A percentile compares a stretch with the other conserved stretches of the same genome.
phyloP scores from a whole-genome alignment of 345 rosid species.

The Schrenkiella parvula region DNA sequence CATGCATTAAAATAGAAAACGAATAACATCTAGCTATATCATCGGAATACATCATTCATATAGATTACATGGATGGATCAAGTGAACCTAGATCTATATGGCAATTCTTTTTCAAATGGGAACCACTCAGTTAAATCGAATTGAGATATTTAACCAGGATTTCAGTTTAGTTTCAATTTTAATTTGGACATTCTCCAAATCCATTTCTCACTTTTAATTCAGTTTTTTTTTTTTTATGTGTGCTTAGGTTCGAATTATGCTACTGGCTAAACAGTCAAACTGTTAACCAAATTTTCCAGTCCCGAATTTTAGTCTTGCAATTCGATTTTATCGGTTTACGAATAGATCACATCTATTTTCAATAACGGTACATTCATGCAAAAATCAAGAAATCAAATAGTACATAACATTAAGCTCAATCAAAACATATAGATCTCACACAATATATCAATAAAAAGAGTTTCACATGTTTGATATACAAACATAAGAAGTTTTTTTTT shows the following conservation, averaged over 20 bases:
- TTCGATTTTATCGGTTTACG: too few relatives aligned
- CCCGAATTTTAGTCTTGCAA: too few relatives aligned
- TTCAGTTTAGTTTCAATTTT: neutral
- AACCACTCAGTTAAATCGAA: too few relatives aligned
- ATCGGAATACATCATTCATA: too few relatives aligned
- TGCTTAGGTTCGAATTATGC: neutral
- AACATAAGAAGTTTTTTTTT: neutral
- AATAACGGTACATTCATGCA: neutral
- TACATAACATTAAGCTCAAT: neutral
- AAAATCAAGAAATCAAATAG: neutral
- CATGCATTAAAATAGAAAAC: too few relatives aligned
- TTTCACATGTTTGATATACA: constrained; percentile 21
- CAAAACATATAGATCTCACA: neutral
- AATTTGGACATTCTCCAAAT: neutral
- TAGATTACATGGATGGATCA: too few relatives aligned
- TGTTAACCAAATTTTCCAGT: neutral
- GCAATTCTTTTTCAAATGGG: too few relatives aligned
- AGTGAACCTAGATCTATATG: too few relatives aligned
- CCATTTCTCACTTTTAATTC: neutral
- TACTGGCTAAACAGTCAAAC: neutral
- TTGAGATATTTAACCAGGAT: neutral
- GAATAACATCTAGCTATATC: too few relatives aligned
- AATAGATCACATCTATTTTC: neutral
- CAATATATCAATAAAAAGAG: neutral
- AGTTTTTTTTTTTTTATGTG: neutral